A percentile compares a stretch with the other conserved stretches of the same genome.
Conservation (phyloP, 2,329 filamentous ascomycete genomes). For the Fusarium humuli region DNA sequence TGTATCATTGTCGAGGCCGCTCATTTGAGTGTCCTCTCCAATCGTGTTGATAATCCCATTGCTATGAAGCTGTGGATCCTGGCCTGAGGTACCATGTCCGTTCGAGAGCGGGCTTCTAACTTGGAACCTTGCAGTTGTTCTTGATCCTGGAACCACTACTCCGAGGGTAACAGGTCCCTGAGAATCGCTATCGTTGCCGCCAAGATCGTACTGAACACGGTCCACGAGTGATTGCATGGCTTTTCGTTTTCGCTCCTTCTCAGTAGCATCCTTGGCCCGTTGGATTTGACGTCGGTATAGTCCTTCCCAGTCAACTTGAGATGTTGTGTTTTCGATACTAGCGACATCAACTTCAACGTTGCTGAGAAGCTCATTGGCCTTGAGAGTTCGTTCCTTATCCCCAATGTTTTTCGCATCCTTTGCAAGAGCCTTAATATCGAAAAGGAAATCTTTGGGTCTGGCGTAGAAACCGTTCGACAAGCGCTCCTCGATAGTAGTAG, state of each 20-base stretch:
- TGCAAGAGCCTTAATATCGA: constrained; percentile 84
- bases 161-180: constrained; percentile 71
- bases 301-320: constrained; percentile 81
- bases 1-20: constrained; percentile 62
- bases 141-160: constrained; percentile 69
- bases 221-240: constrained; percentile 68
- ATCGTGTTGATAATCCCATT: constrained; percentile 68
- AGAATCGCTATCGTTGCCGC: constrained; percentile 64
- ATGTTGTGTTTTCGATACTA: constrained; percentile 76
- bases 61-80: constrained; percentile 56
- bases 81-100: constrained; percentile 58
- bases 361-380: constrained; percentile 89
- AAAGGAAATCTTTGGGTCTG: constrained; percentile 87
- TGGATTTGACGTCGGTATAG: constrained; percentile 80
- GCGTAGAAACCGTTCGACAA: constrained; percentile 97
- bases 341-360: constrained; percentile 96
- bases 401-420: constrained; percentile 86
- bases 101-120: constrained; percentile 70
- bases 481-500: constrained; percentile 93
- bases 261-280: constrained; percentile 68
- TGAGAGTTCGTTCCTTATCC: constrained; percentile 85
- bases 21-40: constrained; percentile 68
- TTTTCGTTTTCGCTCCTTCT: constrained; percentile 72
- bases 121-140: constrained; percentile 66
- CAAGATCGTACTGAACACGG: constrained; percentile 63